A percentile compares a stretch with the other conserved stretches of the same genome.
These are phyloP conservation scores for Trichophyton mentagrophytes DNA, from an alignment of 2,329 filamentous ascomycete genomes.

Conservation along the genomic window DNA sequence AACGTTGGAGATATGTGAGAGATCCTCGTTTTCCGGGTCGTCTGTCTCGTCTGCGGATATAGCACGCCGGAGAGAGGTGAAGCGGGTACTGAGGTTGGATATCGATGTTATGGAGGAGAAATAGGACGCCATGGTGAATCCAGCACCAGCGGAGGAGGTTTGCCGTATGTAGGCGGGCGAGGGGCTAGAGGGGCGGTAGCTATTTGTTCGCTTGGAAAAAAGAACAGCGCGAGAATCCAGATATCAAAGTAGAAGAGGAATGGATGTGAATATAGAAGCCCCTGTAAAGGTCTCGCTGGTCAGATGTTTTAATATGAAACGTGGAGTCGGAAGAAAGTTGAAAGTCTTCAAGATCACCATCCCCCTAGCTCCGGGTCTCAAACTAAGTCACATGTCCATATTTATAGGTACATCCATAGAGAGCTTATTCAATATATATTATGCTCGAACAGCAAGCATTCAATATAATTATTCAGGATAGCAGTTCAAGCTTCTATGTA, in stretches of 20 bases:
- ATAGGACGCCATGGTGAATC: conserved; percentile 57
- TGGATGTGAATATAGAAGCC: background rate
- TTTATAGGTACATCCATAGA: background rate
- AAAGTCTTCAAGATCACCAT: background rate
- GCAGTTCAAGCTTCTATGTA: background rate
- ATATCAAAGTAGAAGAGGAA: background rate
- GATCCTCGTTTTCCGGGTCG: conserved; percentile 52
- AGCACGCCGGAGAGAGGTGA: conserved; percentile 43
- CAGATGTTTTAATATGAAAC: background rate
- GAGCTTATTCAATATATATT: background rate
- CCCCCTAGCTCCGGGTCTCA: background rate
- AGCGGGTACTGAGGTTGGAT: conserved; percentile 44
- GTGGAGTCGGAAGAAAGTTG: background rate
- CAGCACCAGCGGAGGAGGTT: conserved; percentile 5
- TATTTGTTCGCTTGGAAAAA: background rate
- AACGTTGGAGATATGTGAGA: conserved; percentile 88
- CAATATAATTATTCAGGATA: background rate
- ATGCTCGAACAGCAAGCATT: background rate
- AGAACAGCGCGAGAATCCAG: background rate
- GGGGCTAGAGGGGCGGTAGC: background rate
- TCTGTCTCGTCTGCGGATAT: conserved; percentile 32
- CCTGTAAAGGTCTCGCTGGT: background rate
- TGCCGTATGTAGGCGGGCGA: background rate
- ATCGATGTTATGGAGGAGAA: conserved; percentile 52
- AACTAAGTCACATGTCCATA: background rate